A percentile compares a stretch with the other conserved stretches of the same genome.
Conservation (phyloP, 2,329 filamentous ascomycete genomes). For the Aspergillus candidus region DNA sequence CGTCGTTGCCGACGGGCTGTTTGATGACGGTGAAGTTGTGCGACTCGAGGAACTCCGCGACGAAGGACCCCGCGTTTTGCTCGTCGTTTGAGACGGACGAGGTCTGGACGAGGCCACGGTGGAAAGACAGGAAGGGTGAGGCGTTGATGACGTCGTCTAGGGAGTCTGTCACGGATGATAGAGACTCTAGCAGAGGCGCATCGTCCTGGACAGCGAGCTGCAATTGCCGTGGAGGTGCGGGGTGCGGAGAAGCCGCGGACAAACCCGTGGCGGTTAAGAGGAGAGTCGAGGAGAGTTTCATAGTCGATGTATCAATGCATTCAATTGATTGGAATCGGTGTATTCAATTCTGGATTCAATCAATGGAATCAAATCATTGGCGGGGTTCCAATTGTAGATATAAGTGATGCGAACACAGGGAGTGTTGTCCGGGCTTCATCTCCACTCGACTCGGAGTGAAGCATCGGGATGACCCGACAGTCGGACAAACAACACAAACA, state of each 20-base stretch:
- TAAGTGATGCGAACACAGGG: too few relatives aligned
- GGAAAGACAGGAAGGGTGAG: conserved; percentile 60
- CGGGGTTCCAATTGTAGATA: too few relatives aligned
- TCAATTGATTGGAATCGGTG: not conserved
- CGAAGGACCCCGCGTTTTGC: conserved; percentile 59
- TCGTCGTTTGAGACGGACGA: conserved; percentile 68
- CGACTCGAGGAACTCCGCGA: conserved; percentile 59
- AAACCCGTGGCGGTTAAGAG: conserved; percentile 13
- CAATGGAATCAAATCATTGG: too few relatives aligned
- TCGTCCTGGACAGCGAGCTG: not conserved
- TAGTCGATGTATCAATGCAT: not conserved
- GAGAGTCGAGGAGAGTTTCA: conserved; percentile 12
- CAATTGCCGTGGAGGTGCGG: conserved; percentile 16
- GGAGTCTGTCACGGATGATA: conserved; percentile 7
- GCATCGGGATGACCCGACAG: too few relatives aligned
- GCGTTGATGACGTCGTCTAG: conserved; percentile 34
- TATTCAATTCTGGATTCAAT: too few relatives aligned
- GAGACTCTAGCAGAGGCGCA: conserved; percentile 10
- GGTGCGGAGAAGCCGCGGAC: conserved; percentile 24
- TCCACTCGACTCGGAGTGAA: too few relatives aligned
- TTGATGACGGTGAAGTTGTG: conserved; percentile 59
- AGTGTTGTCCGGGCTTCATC: too few relatives aligned
- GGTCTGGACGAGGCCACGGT: conserved; percentile 67
- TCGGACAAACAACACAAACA: too few relatives aligned
- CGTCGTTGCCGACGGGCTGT: conserved; percentile 36